A percentile compares a stretch with the other conserved stretches of the same genome.
phyloP scores from a whole-genome alignment of 441 rosid species.

The Viola pubescens region DNA sequence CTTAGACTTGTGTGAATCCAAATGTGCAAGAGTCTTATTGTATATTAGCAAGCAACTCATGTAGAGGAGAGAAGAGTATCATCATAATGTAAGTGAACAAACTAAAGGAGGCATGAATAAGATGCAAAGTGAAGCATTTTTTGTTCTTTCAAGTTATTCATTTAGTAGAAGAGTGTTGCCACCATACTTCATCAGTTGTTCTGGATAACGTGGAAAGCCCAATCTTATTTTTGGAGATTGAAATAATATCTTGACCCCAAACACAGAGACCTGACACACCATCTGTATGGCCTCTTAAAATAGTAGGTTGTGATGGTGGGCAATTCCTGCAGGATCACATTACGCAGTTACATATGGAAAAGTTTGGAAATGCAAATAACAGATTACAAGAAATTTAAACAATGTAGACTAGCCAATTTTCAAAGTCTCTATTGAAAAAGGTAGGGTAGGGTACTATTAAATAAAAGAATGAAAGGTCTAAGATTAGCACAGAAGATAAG shows the following conservation, averaged over 20 bases:
- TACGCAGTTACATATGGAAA: background rate
- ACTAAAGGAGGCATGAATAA: too few species aligned
- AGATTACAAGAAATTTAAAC: background rate
- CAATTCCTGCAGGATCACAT: constrained; percentile 42
- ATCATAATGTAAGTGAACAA: too few species aligned
- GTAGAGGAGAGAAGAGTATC: too few species aligned
- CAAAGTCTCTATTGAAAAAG: background rate
- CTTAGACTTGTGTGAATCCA: too few species aligned
- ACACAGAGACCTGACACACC: constrained; percentile 74
- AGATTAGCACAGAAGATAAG: background rate
- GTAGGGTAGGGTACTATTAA: background rate
- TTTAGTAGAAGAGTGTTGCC: background rate
- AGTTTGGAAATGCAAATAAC: background rate
- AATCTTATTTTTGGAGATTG: constrained; percentile 80
- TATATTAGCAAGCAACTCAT: too few species aligned
- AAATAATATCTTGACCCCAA: constrained; percentile 84
- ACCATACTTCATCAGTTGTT: constrained; percentile 55
- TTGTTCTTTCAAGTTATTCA: too few species aligned
- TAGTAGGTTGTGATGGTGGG: constrained; percentile 39
- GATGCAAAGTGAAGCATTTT: too few species aligned
- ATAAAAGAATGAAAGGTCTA: background rate
- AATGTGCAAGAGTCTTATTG: too few species aligned
- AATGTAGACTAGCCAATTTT: background rate
- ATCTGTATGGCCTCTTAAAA: constrained; percentile 62
- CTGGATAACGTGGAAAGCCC: constrained; percentile 67